Base-by-base conservation (phyloP, 1,284 basidiomycete genomes). In the Phlebopus sp. region DNA sequence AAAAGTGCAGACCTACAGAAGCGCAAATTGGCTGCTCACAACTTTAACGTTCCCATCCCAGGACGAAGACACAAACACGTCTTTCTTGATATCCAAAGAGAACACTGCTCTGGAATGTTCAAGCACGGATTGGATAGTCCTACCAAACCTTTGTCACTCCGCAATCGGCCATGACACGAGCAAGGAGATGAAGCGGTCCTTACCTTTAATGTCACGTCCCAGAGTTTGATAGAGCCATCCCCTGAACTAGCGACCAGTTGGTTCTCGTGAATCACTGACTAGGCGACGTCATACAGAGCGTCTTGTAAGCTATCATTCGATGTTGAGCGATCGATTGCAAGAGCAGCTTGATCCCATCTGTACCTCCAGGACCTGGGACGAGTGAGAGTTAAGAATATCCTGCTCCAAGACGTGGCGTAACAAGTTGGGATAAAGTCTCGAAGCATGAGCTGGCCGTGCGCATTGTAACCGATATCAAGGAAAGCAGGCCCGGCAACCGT, bases 31-130 rank as follows among this genome's bases (percentile, higher is more conserved):
- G 14, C 14, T 0, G 74, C 89, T 47, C 59, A 94, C 94, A 35
- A 97, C 64, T 69, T 97, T 95, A 32, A 96, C 79, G 3, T 78
- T 82, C 25, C 91, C 92, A 64, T 99, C 96, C 96, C 96, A 98
- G 18, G 88, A 92, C 1, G 86, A 82, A 2, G 92, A 94, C 4
- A 82, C 81, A 67, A 99, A 98, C 1, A 82, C 77, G 52, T 92
- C 86, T 67, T 99, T 99, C 58, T 90, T 84, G 50, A 97, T 69
- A 67, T 97, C 92, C 9, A 97, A 81, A n/a, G 88, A 89, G 70
- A 92, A 95, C 5, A 94, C 91, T 64, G 99, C 96, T 37, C 87
- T 81, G 5, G 83, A 80, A 66, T 99, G 96, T 68, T 98, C 95
- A 99, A 43, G 83, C 83, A 49, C 85, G 82, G 49, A 98, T 88